Percentiles rank a stretch among this genome's conserved stretches.
phyloP scores from a whole-genome alignment of 805 yeast species.

The Metschnikowia shivogae region DNA sequence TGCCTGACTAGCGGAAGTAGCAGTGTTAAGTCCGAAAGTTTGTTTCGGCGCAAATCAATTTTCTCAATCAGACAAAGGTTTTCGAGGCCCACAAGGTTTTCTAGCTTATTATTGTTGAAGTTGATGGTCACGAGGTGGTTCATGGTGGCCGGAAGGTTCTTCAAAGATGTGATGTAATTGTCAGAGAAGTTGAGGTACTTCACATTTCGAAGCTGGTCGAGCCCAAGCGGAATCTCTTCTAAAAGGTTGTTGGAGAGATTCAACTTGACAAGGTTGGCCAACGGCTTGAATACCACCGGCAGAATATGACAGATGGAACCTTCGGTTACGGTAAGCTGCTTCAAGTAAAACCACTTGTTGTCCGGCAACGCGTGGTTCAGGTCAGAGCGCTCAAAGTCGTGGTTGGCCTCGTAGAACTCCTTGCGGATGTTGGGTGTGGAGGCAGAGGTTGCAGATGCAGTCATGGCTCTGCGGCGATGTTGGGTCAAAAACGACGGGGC shows the following conservation, averaged over 20 bases:
- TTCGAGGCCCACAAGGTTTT: conserved; percentile 43
- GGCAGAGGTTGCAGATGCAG: conserved; percentile 7
- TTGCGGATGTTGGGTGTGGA: conserved; percentile 6
- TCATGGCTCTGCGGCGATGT: conserved; percentile 14
- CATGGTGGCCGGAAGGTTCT: conserved; percentile 33
- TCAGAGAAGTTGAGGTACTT: conserved; percentile 45
- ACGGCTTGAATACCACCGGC: conserved; percentile 35
- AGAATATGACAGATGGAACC: conserved; percentile 37
- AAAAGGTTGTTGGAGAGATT: conserved; percentile 55
- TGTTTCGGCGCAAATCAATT: conserved; percentile 50
- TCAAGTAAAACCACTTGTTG: conserved; percentile 36
- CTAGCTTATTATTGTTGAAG: conserved; percentile 46
- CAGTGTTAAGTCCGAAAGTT: conserved; percentile 29
- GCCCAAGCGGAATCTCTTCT: conserved; percentile 49
- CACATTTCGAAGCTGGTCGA: conserved; percentile 44
- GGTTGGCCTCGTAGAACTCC: conserved; percentile 4
- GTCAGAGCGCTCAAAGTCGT: neutral
- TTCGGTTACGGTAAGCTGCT: conserved; percentile 39
- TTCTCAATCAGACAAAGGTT: conserved; percentile 42
- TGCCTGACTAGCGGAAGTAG: conserved; percentile 36
- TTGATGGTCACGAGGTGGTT: conserved; percentile 42
- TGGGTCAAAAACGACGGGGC: neutral
- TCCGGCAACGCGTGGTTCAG: conserved; percentile 27
- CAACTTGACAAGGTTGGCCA: conserved; percentile 39
- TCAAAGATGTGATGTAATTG: conserved; percentile 34